Evolutionary conservation across 2,329 filamentous ascomycete genomes (phyloP).

Genomic region (Penicillium italicum): DNA sequence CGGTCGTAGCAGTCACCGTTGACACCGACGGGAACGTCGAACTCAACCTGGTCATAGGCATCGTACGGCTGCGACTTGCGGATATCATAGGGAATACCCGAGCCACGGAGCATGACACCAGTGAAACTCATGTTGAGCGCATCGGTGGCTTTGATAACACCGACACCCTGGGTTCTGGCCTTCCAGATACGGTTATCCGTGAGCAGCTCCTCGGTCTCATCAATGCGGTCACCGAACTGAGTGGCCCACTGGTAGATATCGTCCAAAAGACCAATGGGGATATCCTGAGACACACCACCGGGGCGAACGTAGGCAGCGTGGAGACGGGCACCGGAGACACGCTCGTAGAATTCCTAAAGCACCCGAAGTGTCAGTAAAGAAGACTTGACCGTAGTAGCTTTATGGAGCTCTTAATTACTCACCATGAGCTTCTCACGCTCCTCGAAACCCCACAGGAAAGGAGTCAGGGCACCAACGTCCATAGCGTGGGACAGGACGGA

Average conservation of each 20-base stretch:
- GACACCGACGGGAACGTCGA: constrained; percentile 92
- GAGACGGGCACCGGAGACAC: constrained; percentile 94
- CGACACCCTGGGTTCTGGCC: constrained; percentile 82
- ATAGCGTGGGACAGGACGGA: constrained; percentile 94
- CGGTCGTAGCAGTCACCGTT: constrained; percentile 99
- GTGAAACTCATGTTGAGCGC: constrained; percentile 97
- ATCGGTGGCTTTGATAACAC: constrained; percentile 85
- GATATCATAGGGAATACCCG: constrained; percentile 92
- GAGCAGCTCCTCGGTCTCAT: constrained; percentile 97
- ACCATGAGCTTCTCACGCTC: constrained; percentile 99
- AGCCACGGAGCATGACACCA: constrained; percentile 96
- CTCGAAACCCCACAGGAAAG: constrained; percentile 99
- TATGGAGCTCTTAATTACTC: constrained; percentile 34
- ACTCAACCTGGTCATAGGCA: constrained; percentile 95
- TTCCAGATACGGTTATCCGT: constrained; percentile 99
- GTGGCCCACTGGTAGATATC: constrained; percentile 99
- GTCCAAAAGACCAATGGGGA: constrained; percentile 88
- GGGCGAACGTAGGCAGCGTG: constrained; percentile 96
- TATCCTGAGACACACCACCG: constrained; percentile 92
- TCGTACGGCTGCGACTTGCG: constrained; percentile 97
- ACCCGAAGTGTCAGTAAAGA: constrained; percentile 17
- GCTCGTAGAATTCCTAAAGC: constrained; percentile 94
- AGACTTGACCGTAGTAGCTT: neutral
- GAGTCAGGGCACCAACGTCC: constrained; percentile 97
- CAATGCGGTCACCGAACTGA: constrained; percentile 96